A percentile compares a stretch with the other conserved stretches of the same genome.
Evolutionary conservation across 2,329 filamentous ascomycete genomes (phyloP).

Genomic region (Sordariomycetes sp.): DNA sequence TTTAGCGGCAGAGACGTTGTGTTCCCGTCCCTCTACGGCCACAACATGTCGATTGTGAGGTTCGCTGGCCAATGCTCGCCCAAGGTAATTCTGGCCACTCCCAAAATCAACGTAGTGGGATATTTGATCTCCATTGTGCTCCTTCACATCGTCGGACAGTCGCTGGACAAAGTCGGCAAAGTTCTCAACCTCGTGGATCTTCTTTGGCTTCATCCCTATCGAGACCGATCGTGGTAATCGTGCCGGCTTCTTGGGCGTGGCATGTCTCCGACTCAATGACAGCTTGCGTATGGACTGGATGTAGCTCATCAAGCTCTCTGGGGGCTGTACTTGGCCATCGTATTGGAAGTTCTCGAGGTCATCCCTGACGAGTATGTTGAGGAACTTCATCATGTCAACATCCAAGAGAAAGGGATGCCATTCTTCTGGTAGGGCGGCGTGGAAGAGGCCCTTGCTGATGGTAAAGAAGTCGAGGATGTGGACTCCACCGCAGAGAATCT

Average conservation of each 20-base stretch:
- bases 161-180: slow-evolving; percentile 77
- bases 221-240: slow-evolving; percentile 62
- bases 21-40: slow-evolving; percentile 79
- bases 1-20: slow-evolving; percentile 80
- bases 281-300: slow-evolving; percentile 62
- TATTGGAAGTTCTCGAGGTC: slow-evolving; percentile 42
- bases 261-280: slow-evolving; percentile 55
- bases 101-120: slow-evolving; percentile 94
- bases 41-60: slow-evolving; percentile 84
- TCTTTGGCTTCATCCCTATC: slow-evolving; percentile 93
- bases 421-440: slow-evolving; percentile 62
- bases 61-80: slow-evolving; percentile 72
- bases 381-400: slow-evolving; percentile 62
- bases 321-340: slow-evolving; percentile 24
- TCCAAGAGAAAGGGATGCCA: slow-evolving; percentile 74
- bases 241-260: slow-evolving; percentile 33
- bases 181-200: slow-evolving; percentile 84
- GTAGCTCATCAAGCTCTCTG: slow-evolving; percentile 59
- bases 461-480: slow-evolving; percentile 97
- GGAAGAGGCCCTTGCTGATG: slow-evolving; percentile 72
- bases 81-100: slow-evolving; percentile 93
- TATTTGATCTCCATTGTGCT: slow-evolving; percentile 48
- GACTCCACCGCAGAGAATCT: slow-evolving; percentile 89
- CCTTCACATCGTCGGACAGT: slow-evolving; percentile 49
- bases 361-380: slow-evolving; percentile 75